These are phyloP conservation scores for Trichoderma sp. DNA, from an alignment of 2,329 filamentous ascomycete species.

Conservation along the genomic window DNA sequence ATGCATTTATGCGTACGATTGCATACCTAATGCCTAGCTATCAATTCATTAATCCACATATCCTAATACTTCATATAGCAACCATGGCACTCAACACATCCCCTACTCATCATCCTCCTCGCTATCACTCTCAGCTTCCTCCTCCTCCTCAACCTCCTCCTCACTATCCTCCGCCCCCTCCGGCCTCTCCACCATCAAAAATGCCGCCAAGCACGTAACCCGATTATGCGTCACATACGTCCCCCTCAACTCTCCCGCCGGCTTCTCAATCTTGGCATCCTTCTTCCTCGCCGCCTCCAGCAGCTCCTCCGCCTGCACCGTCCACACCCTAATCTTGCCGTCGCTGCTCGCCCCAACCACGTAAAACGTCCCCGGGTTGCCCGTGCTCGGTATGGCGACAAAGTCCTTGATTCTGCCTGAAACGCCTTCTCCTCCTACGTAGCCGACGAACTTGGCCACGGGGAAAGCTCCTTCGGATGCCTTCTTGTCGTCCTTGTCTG, in stretches of 20 bases:
- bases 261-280: constrained; percentile 29
- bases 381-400: constrained; percentile 53
- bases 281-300: constrained; percentile 29
- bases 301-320: constrained; percentile 48
- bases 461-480: constrained; percentile 40
- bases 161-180: constrained; percentile 61
- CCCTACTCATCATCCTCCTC: constrained; percentile 29
- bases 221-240: constrained; percentile 82
- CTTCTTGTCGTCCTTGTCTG: constrained; percentile 31
- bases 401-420: constrained; percentile 85
- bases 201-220: constrained; percentile 84
- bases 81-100: too few species aligned
- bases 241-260: constrained; percentile 66
- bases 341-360: constrained; percentile 80
- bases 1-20: too few species aligned
- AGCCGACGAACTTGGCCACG: constrained; percentile 66
- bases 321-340: constrained; percentile 79
- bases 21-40: too few species aligned
- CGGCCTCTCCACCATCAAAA: constrained; percentile 73
- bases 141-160: constrained; percentile 46
- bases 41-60: neutral
- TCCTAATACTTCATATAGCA: too few species aligned
- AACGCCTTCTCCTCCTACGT: constrained; percentile 74
- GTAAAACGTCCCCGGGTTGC: constrained; percentile 45
- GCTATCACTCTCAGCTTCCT: constrained; percentile 41